phyloP scores from a whole-genome alignment of 192 early-diverging fungal species.

The Coemansia sp. region DNA sequence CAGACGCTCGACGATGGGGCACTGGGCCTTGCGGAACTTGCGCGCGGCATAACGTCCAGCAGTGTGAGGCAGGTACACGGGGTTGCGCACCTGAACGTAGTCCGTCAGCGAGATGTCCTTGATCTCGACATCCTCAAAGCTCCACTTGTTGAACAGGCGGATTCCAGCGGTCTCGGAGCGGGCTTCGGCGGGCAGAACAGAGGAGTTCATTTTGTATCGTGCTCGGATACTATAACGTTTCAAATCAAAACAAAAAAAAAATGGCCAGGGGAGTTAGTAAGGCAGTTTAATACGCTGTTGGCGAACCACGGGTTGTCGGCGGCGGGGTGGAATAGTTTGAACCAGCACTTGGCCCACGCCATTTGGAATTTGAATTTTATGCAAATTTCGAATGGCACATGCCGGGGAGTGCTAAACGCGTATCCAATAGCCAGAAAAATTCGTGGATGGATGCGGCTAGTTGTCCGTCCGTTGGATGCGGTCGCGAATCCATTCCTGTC shows the following conservation, averaged over 20 bases:
- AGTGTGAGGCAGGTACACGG: constrained; percentile 97
- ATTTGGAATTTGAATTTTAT: not conserved
- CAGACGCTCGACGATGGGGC: constrained; percentile 97
- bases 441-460: constrained; percentile 7
- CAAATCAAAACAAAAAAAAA: not conserved
- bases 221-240: constrained; percentile 25
- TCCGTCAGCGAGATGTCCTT: constrained; percentile 88
- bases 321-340: not conserved
- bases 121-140: constrained; percentile 84
- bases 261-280: constrained; percentile 2
- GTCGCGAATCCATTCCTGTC: constrained; percentile 20
- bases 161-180: constrained; percentile 51
- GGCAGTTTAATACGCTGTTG: not conserved
- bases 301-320: not conserved
- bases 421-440: not conserved
- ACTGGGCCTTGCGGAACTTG: constrained; percentile 98
- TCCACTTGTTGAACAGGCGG: constrained; percentile 87
- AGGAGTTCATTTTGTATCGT: constrained; percentile 52
- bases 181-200: constrained; percentile 57
- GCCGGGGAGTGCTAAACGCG: not conserved
- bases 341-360: not conserved
- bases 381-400: not conserved
- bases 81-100: constrained; percentile 90
- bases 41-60: constrained; percentile 97
- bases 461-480: constrained; percentile 11